phyloP scores from a whole-genome alignment of 495 filamentous ascomycete species.

The Hamigera avellanea region DNA sequence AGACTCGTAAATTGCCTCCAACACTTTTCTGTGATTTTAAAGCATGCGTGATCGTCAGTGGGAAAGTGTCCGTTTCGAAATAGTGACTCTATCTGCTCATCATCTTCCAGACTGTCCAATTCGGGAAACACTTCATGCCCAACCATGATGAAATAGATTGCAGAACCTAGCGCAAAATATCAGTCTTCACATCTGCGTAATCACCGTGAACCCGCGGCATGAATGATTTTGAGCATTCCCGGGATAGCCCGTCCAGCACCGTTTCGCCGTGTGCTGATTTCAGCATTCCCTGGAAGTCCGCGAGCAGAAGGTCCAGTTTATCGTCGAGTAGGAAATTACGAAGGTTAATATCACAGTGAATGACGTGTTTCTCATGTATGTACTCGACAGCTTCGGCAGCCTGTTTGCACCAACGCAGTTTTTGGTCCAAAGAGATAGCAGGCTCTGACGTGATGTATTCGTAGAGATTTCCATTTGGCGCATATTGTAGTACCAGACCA shows the following conservation, averaged over 20 bases:
- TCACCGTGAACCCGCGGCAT: conserved; percentile 8
- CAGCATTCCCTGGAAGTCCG: conserved; percentile 14
- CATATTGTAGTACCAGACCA: conserved; percentile 10
- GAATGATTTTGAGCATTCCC: conserved; percentile 10
- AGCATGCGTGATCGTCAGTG: conserved; percentile 1
- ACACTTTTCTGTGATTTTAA: conserved; percentile 6
- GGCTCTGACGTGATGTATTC: conserved; percentile 5
- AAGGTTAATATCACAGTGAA: conserved; percentile 13
- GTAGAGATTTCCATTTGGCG: conserved; percentile 6
- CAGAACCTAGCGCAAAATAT: conserved; percentile 14
- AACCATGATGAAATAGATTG: conserved; percentile 10
- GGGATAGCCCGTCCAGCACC: conserved; percentile 6
- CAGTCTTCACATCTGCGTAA: conserved; percentile 6
- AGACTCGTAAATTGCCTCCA: conserved; percentile 4
- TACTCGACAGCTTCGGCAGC: conserved; percentile 11
- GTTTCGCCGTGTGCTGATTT: conserved; percentile 1
- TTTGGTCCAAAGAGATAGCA: conserved; percentile 2
- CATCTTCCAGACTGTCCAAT: conserved; percentile 5
- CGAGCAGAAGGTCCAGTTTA: background rate
- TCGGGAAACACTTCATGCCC: conserved; percentile 12
- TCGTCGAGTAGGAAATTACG: conserved; percentile 4
- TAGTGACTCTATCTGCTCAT: conserved; percentile 1
- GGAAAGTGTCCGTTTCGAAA: conserved; percentile 3
- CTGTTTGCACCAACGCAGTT: conserved; percentile 11
- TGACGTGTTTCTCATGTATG: conserved; percentile 8